phyloP scores from a whole-genome alignment of 306 rosid species.

The Ochetophila trinervis region DNA sequence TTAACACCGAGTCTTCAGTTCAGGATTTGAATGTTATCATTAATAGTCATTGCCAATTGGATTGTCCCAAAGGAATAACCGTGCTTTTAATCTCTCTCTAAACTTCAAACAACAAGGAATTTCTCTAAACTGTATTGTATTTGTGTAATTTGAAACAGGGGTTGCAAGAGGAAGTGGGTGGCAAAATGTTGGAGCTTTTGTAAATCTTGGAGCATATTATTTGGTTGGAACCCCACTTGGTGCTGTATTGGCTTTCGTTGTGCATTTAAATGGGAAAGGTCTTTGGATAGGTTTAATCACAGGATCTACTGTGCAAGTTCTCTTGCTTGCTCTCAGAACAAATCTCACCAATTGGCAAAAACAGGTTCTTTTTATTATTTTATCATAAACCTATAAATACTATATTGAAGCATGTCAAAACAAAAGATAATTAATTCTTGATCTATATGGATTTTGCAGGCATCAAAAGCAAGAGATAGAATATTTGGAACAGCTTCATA shows the following conservation, averaged over 20 bases:
- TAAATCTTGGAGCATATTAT: conserved; percentile 49
- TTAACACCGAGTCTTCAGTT: too few species aligned
- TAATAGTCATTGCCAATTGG: too few species aligned
- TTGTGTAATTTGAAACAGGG: conserved; percentile 18
- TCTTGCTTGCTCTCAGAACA: conserved; percentile 24
- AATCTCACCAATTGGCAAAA: conserved; percentile 35
- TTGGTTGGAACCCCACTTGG: conserved; percentile 44
- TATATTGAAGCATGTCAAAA: too few species aligned
- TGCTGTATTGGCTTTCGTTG: conserved; percentile 28
- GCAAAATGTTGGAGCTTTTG: conserved; percentile 42
- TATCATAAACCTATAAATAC: too few species aligned
- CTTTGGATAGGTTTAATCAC: conserved; percentile 48
- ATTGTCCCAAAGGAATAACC: too few species aligned
- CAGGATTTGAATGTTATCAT: too few species aligned
- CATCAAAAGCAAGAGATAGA: too few species aligned
- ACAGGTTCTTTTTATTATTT: conserved; percentile 21
- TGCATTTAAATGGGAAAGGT: conserved; percentile 37
- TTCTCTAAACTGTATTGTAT: neutral
- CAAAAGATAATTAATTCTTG: too few species aligned
- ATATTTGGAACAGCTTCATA: too few species aligned
- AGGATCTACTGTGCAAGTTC: conserved; percentile 30
- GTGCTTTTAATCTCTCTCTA: too few species aligned
- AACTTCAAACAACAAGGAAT: too few species aligned
- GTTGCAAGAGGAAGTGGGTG: conserved; percentile 49
- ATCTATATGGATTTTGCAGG: too few species aligned